A percentile compares a stretch with the other conserved stretches of the same genome.
Evolutionary conservation across 176 grass and related monocot species (phyloP).

Genomic region (Aegilops sharonensis): DNA sequence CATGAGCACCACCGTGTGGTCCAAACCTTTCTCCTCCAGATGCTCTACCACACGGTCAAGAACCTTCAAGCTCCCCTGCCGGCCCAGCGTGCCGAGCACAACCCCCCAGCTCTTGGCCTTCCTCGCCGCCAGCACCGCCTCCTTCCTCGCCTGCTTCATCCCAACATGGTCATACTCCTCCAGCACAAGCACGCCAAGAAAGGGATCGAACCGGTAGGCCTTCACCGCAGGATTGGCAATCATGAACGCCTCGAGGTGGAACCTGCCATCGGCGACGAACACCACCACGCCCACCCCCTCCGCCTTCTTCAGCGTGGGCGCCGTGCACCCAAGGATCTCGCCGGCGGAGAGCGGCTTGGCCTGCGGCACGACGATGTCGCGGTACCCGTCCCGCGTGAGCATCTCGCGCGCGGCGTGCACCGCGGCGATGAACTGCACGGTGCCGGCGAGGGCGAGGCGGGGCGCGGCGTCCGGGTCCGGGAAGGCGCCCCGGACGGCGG

Average conservation of each 20-base stretch:
- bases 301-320: slow-evolving; percentile 57
- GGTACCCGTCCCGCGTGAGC: slow-evolving; percentile 50
- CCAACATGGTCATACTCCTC: slow-evolving; percentile 86
- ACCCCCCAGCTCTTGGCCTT: slow-evolving; percentile 79
- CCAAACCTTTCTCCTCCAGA: slow-evolving; percentile 85
- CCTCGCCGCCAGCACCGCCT: slow-evolving; percentile 63
- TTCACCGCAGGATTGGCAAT: slow-evolving; percentile 80
- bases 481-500: slow-evolving; percentile 55
- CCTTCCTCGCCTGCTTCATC: slow-evolving; percentile 90
- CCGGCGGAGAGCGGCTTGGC: slow-evolving; percentile 83
- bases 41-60: slow-evolving; percentile 79
- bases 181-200: slow-evolving; percentile 70
- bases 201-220: slow-evolving; percentile 86
- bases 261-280: slow-evolving; percentile 82
- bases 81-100: slow-evolving; percentile 73
- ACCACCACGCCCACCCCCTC: slow-evolving; percentile 55
- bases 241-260: slow-evolving; percentile 97
- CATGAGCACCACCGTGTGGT: slow-evolving; percentile 84
- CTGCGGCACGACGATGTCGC: slow-evolving; percentile 69
- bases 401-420: slow-evolving; percentile 79
- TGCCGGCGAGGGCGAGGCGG: slow-evolving; percentile 74
- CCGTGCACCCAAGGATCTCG: slow-evolving; percentile 87
- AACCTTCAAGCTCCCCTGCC: slow-evolving; percentile 73
- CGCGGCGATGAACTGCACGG: slow-evolving; percentile 79
- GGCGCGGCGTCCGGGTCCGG: slow-evolving; percentile 31